Base-by-base conservation (phyloP, 1,284 basidiomycete species). In the Apiotrichum laibachii region DNA sequence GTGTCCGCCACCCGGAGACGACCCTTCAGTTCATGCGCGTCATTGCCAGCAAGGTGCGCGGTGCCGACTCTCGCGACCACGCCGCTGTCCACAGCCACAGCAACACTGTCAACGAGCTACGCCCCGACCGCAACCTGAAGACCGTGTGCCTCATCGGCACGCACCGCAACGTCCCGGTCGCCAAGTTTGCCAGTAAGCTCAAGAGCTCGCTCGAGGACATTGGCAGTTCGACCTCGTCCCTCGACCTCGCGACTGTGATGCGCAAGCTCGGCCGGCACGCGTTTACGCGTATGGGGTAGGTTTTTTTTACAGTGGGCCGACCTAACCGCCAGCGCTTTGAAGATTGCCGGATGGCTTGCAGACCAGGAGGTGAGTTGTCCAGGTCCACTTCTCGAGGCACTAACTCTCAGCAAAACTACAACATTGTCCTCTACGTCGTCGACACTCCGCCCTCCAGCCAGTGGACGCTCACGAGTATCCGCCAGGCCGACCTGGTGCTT, bases 401-500 rank as follows among this genome's bases (percentile, higher is more conserved):
- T 57, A 11, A 42, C 35, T 9, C 8, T 15, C 53, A 69, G 74
- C 90, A 96, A 78, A 85, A 89, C 70, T 93, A 88, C 72, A 84
- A 90, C 26, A 93, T 87, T 2, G 92, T 97, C 0, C 81, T 97
- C 12, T 97, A 97, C 73, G 91, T 97, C 22, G 93, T 90, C 3
- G 92, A 97, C 77, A 92, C 92, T 0, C 86, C 92, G 0, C 91
- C 93, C 22, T 89, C 86, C 55, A 92, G 89, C 62, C 88, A 90
- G 21, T 97, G 94, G 93, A 96, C 93, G n/a, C 87, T 94, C 77
- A 97, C 92, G 1, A 96, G 92, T 72, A 93, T 97, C 63, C 85
- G 91, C 31, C 92, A 93, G 85, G 96, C 96, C 15, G 95, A 99
- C 79, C 93, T 88, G 71, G 89, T 99, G 19, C 87, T 99, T 82